Conservation (phyloP, 1,139 yeast species). For the Protomyces inouyei region DNA sequence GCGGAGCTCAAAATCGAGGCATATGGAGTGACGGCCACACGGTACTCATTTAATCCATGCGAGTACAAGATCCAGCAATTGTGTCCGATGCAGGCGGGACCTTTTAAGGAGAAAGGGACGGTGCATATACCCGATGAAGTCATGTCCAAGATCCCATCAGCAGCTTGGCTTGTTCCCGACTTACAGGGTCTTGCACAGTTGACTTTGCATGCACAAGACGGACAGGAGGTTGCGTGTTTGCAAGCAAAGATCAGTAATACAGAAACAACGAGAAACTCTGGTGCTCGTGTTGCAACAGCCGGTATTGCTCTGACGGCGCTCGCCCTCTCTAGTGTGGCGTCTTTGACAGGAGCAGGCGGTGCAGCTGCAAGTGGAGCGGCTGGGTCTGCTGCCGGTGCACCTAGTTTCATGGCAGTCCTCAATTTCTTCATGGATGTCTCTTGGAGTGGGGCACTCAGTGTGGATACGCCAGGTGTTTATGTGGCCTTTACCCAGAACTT, state of each 20-base stretch:
- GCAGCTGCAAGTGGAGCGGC: constrained; percentile 23
- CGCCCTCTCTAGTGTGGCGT: constrained; percentile 32
- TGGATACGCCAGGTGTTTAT: constrained; percentile 39
- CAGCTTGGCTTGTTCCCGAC: constrained; percentile 39
- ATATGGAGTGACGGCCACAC: constrained; percentile 36
- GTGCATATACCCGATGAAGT: constrained; percentile 37
- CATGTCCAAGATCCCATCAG: constrained; percentile 35
- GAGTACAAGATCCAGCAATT: constrained; percentile 35
- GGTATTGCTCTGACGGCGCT: constrained; percentile 38
- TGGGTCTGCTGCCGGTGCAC: constrained; percentile 26
- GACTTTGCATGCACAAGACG: constrained; percentile 34
- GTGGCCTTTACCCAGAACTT: constrained; percentile 38
- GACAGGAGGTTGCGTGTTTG: constrained; percentile 37
- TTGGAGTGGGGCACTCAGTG: constrained; percentile 39
- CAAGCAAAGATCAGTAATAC: constrained; percentile 38
- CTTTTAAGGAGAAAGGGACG: constrained; percentile 34
- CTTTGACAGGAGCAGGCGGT: constrained; percentile 26
- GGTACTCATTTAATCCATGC: constrained; percentile 37
- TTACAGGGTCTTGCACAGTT: constrained; percentile 38
- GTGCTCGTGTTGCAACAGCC: constrained; percentile 36
- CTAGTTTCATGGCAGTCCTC: neutral
- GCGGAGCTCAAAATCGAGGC: constrained; percentile 34
- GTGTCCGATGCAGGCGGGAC: constrained; percentile 38
- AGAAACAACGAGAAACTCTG: constrained; percentile 34
- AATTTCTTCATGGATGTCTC: constrained; percentile 38